These are phyloP conservation scores for Prunus mume DNA, from an alignment of 306 rosid genomes.

Conservation along the genomic window DNA sequence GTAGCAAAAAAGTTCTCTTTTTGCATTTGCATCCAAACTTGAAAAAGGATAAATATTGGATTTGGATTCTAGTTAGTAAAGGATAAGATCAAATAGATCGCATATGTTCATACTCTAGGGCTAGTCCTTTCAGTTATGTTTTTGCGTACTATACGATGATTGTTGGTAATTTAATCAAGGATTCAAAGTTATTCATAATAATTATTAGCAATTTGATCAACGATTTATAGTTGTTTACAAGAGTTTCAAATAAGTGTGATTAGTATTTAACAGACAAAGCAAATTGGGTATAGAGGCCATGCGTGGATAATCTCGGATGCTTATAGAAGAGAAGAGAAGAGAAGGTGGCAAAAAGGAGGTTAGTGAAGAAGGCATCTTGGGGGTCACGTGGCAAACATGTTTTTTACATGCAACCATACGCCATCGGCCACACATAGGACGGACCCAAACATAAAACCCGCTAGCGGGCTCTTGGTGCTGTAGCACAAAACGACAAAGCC, in stretches of 20 bases:
- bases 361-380: neutral
- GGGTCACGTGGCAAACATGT: constrained; percentile 10
- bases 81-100: neutral
- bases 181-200: too few species aligned
- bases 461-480: neutral
- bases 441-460: neutral
- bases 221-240: neutral
- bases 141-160: too few species aligned
- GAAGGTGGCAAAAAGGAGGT: too few species aligned
- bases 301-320: neutral
- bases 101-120: too few species aligned
- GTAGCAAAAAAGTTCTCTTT: too few species aligned
- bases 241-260: neutral
- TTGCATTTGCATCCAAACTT: neutral
- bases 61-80: neutral
- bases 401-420: constrained; percentile 8
- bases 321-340: neutral
- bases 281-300: neutral
- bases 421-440: neutral
- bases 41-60: neutral
- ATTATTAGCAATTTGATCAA: neutral
- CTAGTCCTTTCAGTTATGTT: too few species aligned
- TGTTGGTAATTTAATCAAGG: too few species aligned
- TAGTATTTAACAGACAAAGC: neutral
- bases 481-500: neutral